Evolutionary conservation across 176 grass and related monocot genomes (phyloP), one percentile per base, ranked within the genome.

Genomic region (Tillandsia fasciculata): DNA sequence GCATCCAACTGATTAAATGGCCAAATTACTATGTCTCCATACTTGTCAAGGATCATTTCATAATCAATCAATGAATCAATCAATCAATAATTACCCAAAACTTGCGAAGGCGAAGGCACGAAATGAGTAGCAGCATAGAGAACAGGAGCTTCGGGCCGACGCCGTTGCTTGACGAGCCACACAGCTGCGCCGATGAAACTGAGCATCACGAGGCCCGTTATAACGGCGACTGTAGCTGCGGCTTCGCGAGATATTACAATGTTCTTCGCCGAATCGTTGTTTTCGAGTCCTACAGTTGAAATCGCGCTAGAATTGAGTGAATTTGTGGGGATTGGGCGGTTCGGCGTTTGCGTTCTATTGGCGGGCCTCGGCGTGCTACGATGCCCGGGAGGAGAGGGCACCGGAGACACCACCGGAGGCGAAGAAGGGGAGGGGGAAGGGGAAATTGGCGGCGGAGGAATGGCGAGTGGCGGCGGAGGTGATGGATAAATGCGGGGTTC

Each of bases 161-260:
- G 68, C n/a, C 89, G 82, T 78, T 88, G 82, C 80, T 85, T 88
- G 73, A 85, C 87, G 63, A 92, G 79, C 23, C 84, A 77, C 65
- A 69, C 75, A 28, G 75, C 75, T 63, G 75, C 65, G n/a, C 65
- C 75, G 61, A 77, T 29, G 50, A 77, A 77, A 27, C 50, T 28
- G 69, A 77, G 75, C 75, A 77, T 69, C 65, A 77, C 53, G 12
- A 77, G 65, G 10, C 75, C 75, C n/a, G 75, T 22, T 12, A 77
- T 52, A 48, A 61, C 53, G 12, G 65, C 75, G 8, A 69, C 26
- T 49, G 75, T 69, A 12, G 66, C 66, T 15, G 48, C 75, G 28
- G 52, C 17, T 26, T 6, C 66, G 14, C 22, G n/a, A 14, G 52
- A 52, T 14, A 8, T 58, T 17, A 54, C 4, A 53, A 7, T 49